Percentiles rank a stretch among this genome's conserved stretches.
Conservation (phyloP, 31 red algal genomes). For the Odonthalia washingtoniensis region DNA sequence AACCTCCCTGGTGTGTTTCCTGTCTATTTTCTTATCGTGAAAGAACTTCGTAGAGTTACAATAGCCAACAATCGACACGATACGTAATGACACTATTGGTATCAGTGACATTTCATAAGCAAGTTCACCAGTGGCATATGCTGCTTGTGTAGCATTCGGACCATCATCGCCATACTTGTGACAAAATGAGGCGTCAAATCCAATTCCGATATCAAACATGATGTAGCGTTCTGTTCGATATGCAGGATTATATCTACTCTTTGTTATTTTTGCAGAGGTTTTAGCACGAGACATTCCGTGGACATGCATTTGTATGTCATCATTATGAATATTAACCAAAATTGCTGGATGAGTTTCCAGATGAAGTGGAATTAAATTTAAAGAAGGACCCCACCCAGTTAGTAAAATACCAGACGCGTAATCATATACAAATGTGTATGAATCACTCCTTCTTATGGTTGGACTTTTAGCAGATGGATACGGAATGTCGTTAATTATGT, state of each 20-base stretch:
- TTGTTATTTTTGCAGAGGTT: neutral
- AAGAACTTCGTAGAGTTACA: too few species aligned
- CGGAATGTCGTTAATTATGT: too few species aligned
- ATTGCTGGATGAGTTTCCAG: neutral
- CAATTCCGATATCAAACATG: neutral
- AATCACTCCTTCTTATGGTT: neutral
- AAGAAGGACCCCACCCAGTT: neutral
- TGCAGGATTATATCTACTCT: neutral
- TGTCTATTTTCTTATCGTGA: too few species aligned
- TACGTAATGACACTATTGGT: neutral
- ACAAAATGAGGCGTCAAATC: neutral
- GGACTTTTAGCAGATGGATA: too few species aligned
- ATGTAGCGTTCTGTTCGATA: neutral
- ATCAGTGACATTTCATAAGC: neutral
- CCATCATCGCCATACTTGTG: neutral
- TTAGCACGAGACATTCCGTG: neutral
- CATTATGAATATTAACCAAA: neutral
- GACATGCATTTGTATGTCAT: neutral
- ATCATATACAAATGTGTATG: neutral
- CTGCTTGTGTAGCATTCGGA: neutral
- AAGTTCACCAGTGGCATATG: neutral
- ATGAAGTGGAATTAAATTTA: neutral
- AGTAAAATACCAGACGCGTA: neutral
- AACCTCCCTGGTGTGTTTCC: too few species aligned
- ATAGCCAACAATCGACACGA: neutral